Evolutionary conservation across 2,329 filamentous ascomycete species (phyloP), one percentile per base, ranked within the genome.

Genomic region (Fulvia fulva): DNA sequence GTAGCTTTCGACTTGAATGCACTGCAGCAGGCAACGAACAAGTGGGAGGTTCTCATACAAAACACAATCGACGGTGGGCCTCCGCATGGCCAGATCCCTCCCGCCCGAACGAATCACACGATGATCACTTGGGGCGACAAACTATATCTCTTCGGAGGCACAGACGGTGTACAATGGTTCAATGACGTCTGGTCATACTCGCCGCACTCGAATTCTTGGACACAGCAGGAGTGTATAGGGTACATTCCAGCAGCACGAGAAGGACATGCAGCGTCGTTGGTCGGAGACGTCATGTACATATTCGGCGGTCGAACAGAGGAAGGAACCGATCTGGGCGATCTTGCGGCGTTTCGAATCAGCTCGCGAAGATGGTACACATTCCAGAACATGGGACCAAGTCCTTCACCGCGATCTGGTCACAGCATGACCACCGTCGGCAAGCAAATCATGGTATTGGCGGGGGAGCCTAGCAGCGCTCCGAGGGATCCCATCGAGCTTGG

Each of bases 121-220:
- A 84, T 97, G 67, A 84, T 99, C 59, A 95, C 89, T 16, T 96
- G 85, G 76, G 92, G 94, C 61, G 94, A 99, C 71, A 94, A 89
- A 75, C 84, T 99, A 72, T 99, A 93, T 71, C 80, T 99, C n/a
- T 99, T 99, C 72, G 94, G 94, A 67, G 94, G 94, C 62, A 99
- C 94, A 1, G 96, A 99, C 71, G 94, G 94, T 43, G 85, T 92
- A 56, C 87, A 90, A 69, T 99, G 94, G 95, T 99, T 97, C 78
- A 99, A 97, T 73, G 94, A 99, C 72, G 94, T 99, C 50, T 99
- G 94, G 94, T 90, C 87, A 53, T 99, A 94, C 73, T 93, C 97
- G 68, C 89, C 92, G 7, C 81, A 86, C 56, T 78, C 83, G 47
- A 97, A 97, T 73, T 78, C 82, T 56, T 99, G 94, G 94, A 78